These are phyloP conservation scores for Ogataea ganodermae DNA, from an alignment of 805 yeast genomes.

Conservation along the genomic window DNA sequence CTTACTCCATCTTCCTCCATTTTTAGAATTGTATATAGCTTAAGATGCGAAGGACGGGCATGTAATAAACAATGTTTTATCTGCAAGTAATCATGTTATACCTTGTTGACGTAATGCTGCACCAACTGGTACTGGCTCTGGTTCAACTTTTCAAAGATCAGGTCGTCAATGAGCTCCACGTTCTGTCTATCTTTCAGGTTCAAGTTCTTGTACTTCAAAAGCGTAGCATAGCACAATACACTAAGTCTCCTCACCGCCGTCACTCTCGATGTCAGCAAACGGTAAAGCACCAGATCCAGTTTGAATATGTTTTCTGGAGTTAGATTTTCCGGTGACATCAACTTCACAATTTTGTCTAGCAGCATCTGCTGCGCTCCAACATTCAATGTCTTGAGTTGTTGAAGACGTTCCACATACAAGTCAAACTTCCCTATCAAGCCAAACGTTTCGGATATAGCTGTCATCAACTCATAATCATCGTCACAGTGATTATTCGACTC, in stretches of 20 bases:
- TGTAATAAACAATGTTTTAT: conserved; percentile 6
- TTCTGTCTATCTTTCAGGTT: conserved; percentile 16
- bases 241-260: conserved; percentile 42
- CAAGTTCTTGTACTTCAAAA: conserved; percentile 19
- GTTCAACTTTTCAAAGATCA: conserved; percentile 41
- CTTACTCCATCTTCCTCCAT: conserved; percentile 2
- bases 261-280: conserved; percentile 33
- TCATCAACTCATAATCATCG: conserved; percentile 21
- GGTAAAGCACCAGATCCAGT: conserved; percentile 37
- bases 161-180: conserved; percentile 29
- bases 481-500: not conserved
- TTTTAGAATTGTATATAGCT: conserved; percentile 21
- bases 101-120: conserved; percentile 42
- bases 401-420: conserved; percentile 38
- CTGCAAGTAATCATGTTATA: conserved; percentile 2
- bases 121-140: conserved; percentile 48
- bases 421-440: conserved; percentile 40
- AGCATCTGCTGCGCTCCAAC: conserved; percentile 19
- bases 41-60: conserved; percentile 9
- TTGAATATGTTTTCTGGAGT: conserved; percentile 27
- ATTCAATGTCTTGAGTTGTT: conserved; percentile 24
- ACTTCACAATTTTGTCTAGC: conserved; percentile 14
- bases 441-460: conserved; percentile 40
- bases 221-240: conserved; percentile 41
- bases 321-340: conserved; percentile 14